Base-by-base conservation (phyloP, 1,284 basidiomycete species). In the Porodaedalea pini region DNA sequence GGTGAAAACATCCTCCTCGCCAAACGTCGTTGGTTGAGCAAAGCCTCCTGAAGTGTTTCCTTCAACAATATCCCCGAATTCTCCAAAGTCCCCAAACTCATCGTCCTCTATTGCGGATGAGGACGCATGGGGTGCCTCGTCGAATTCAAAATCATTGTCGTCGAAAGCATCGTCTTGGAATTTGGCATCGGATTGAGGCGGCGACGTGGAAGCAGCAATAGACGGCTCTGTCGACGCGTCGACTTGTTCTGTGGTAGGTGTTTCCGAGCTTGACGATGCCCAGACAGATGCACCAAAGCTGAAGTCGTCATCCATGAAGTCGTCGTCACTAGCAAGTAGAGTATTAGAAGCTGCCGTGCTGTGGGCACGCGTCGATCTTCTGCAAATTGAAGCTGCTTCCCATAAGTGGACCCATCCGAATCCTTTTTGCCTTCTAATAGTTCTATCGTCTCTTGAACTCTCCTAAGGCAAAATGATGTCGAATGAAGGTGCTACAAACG, bases 71-170 rank as follows among this genome's bases (percentile, higher is more conserved):
- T 91, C 91, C 56, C 82, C 90, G 70, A 92, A 92, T 65, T 91
- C 90, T 15, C 88, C 92, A 75, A 94, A 94, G 66, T 94, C 90
- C 50, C 85, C 90, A 70, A 88, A 90, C 59, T 89, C 88, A 66
- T 89, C 88, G 44, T 84, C 85, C 6, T 74, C 78, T 6, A 66
- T 74, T 8, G 72, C 73, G 39, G 70, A 71, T 1, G 71, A 68
- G 25, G 73, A 70, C 4, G 72, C 68, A 63, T 78, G 75, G 31
- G 74, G 69, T 43, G 84, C 79, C 8, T 82, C 78, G 59, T 81
- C 81, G 67, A 89, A 89, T 61, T 86, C 85, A 40, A 60, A 59
- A 60, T 88, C 86, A 61, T 83, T 80, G 59, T 81, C 83, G 55
- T 82, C 82, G 66, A 85, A 83, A 36, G 78, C 78, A 62, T 77